These are phyloP conservation scores for Rheum nobile DNA, from an alignment of 148 eudicot species.

Conservation along the genomic window DNA sequence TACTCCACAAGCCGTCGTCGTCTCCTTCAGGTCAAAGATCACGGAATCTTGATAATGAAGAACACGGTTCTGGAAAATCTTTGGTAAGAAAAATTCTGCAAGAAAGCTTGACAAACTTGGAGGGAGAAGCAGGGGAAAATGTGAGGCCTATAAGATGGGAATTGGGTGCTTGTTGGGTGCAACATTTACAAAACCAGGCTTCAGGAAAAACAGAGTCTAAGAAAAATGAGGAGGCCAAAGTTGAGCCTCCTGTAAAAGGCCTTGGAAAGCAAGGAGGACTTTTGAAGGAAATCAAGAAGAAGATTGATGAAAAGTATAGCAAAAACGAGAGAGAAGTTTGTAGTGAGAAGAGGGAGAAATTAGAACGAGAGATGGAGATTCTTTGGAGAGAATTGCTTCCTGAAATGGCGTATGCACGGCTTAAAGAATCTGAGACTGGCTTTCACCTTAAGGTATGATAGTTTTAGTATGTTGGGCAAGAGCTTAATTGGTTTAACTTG, in stretches of 20 bases:
- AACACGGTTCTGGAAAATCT: constrained; percentile 27
- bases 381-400: constrained; percentile 62
- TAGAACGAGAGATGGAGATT: constrained; percentile 53
- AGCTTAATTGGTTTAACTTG: not conserved
- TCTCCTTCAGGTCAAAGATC: constrained; percentile 45
- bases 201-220: constrained; percentile 67
- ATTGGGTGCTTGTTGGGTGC: constrained; percentile 97
- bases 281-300: constrained; percentile 78
- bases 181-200: constrained; percentile 76
- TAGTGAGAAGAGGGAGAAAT: constrained; percentile 45
- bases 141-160: constrained; percentile 79
- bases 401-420: constrained; percentile 68
- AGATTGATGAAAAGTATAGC: constrained; percentile 45
- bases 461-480: not conserved
- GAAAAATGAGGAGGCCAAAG: constrained; percentile 57
- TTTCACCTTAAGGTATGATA: constrained; percentile 63
- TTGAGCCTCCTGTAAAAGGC: constrained; percentile 86
- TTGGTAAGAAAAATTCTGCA: constrained; percentile 49
- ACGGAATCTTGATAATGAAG: constrained; percentile 44
- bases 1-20: constrained; percentile 61
- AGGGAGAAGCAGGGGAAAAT: constrained; percentile 33
- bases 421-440: constrained; percentile 89
- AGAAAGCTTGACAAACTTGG: constrained; percentile 49
- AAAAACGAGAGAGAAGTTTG: constrained; percentile 41
- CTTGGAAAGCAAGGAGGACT: constrained; percentile 91